These are phyloP conservation scores for Plasmodium gonderi DNA, from an alignment of 169 alveolate species.

Conservation along the genomic window DNA sequence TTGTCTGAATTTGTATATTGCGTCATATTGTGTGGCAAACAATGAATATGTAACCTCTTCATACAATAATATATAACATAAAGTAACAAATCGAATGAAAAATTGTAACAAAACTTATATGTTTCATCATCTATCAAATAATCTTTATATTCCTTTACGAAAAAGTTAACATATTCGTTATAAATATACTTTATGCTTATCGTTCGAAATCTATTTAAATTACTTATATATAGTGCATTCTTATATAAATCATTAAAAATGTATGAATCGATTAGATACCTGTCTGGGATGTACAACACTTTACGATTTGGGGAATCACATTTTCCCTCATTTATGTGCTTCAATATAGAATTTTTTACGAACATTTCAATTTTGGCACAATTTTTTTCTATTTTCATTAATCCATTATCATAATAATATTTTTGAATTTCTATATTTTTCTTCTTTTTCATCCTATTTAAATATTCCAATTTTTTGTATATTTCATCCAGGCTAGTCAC, in stretches of 20 bases:
- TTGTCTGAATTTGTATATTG: slow-evolving; percentile 24
- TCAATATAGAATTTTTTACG: neutral
- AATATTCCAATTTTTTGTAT: slow-evolving; percentile 46
- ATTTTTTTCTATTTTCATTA: neutral
- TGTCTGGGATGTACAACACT: slow-evolving; percentile 6
- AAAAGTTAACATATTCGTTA: slow-evolving; percentile 25
- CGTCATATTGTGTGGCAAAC: slow-evolving; percentile 45
- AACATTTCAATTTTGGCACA: neutral
- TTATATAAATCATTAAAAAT: slow-evolving; percentile 36
- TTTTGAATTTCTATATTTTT: neutral
- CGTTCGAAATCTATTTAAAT: slow-evolving; percentile 20
- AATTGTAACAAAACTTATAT: slow-evolving; percentile 20
- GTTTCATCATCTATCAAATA: slow-evolving; percentile 2
- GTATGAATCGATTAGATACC: slow-evolving; percentile 25
- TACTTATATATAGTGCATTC: slow-evolving; percentile 5
- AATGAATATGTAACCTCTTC: slow-evolving; percentile 31
- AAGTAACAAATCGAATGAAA: slow-evolving; percentile 31
- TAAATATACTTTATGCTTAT: slow-evolving; percentile 27
- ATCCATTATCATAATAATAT: slow-evolving; percentile 39
- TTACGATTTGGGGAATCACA: neutral
- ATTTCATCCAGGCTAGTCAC: neutral
- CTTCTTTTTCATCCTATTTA: slow-evolving; percentile 29
- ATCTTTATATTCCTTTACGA: slow-evolving; percentile 3
- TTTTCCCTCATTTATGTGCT: neutral
- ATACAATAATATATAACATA: slow-evolving; percentile 34